Evolutionary conservation across 2,329 filamentous ascomycete species (phyloP).

Genomic region (Corniculantispora saksenae): DNA sequence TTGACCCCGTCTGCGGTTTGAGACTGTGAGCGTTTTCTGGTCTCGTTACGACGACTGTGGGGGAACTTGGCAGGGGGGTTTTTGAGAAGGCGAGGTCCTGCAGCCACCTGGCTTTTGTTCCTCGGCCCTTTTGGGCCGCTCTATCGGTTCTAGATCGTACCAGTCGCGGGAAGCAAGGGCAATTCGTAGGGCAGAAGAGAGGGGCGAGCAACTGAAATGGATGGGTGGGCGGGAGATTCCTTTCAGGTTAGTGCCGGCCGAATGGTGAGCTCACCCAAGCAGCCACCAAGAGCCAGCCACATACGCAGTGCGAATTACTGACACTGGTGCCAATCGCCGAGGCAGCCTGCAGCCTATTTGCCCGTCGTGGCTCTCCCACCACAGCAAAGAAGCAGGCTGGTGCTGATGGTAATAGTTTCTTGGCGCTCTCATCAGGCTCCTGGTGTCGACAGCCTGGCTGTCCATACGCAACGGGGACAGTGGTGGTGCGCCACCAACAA

Average conservation of each 20-base stretch:
- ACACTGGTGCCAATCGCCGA: neutral
- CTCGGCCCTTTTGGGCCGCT: neutral
- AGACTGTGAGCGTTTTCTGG: neutral
- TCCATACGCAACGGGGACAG: neutral
- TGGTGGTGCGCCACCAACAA: neutral
- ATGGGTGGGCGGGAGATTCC: neutral
- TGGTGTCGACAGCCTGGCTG: neutral
- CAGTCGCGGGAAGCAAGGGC: neutral
- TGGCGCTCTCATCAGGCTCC: neutral
- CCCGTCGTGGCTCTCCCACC: neutral
- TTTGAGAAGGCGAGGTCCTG: neutral
- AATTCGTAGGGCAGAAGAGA: neutral
- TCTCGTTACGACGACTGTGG: conserved; percentile 5
- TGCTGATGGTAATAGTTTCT: neutral
- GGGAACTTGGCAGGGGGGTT: neutral
- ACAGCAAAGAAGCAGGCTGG: neutral
- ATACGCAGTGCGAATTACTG: neutral
- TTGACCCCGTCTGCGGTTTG: neutral
- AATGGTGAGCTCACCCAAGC: neutral
- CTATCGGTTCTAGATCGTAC: neutral
- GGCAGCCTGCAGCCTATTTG: neutral
- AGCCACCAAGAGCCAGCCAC: neutral
- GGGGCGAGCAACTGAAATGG: neutral
- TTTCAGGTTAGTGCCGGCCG: neutral
- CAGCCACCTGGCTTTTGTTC: neutral